Conservation (phyloP, 2,329 filamentous ascomycete species). For the Sporothrix brasiliensis region DNA sequence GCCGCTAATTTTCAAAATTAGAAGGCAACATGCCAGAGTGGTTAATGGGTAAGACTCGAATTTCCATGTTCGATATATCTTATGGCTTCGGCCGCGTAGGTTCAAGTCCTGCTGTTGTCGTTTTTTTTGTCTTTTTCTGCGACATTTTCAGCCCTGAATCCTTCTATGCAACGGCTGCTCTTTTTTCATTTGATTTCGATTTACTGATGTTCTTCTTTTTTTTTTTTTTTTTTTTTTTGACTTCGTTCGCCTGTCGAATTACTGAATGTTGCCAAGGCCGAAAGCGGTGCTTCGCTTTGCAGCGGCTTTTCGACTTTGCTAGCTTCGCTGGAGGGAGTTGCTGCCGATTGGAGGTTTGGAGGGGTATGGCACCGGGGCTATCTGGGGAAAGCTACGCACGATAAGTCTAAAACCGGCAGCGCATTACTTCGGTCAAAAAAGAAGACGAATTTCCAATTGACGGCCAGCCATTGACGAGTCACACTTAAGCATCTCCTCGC, state of each 20-base stretch:
- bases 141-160: neutral
- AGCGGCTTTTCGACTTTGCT: conserved; percentile 24
- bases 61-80: conserved; percentile 9
- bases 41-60: conserved; percentile 27
- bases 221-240: neutral
- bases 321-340: conserved; percentile 17
- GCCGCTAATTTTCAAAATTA: neutral
- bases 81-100: conserved; percentile 26
- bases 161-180: neutral
- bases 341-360: conserved; percentile 3
- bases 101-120: conserved; percentile 26
- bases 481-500: neutral
- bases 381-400: conserved; percentile 18
- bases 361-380: neutral
- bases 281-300: conserved; percentile 23
- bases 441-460: conserved; percentile 12
- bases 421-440: conserved; percentile 18
- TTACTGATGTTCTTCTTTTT: neutral
- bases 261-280: neutral
- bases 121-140: neutral
- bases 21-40: conserved; percentile 24
- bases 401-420: neutral
- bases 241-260: neutral
- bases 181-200: neutral
- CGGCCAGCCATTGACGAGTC: conserved; percentile 4